phyloP scores from a whole-genome alignment of 495 filamentous ascomycete genomes.

The Acidomyces sp. region DNA sequence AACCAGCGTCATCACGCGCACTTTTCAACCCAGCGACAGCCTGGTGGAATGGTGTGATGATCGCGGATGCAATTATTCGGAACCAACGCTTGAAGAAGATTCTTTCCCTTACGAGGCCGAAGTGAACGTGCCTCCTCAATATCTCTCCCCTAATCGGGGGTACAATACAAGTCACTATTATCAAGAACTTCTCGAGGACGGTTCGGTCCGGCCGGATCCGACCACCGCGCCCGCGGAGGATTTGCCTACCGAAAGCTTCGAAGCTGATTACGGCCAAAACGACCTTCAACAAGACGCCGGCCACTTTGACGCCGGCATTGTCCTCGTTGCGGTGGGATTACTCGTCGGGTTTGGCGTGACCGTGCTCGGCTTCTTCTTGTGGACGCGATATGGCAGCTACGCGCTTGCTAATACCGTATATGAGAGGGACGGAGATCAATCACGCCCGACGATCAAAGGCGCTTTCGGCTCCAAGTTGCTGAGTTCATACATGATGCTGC shows the following conservation, averaged over 20 bases:
- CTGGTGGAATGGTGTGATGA: conserved; percentile 16
- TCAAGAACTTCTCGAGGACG: neutral
- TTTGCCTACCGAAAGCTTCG: neutral
- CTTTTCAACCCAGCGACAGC: conserved; percentile 15
- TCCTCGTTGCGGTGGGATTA: neutral
- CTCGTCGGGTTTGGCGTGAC: neutral
- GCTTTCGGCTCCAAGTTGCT: conserved; percentile 7
- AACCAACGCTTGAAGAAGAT: conserved; percentile 4
- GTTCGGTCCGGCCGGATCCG: neutral
- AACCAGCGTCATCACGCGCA: conserved; percentile 17
- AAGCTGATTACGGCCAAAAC: no score
- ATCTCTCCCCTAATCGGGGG: conserved; percentile 9
- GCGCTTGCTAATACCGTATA: neutral
- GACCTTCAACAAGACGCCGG: no score
- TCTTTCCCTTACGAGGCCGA: conserved; percentile 1
- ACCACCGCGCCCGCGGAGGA: neutral
- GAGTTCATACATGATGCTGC: conserved; percentile 3
- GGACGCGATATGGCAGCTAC: neutral
- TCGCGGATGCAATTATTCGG: conserved; percentile 10
- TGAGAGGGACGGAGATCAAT: neutral
- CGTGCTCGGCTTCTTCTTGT: neutral
- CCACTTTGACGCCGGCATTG: neutral
- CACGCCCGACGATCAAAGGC: neutral
- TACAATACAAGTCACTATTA: conserved; percentile 18
- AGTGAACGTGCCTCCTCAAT: neutral